Conservation (phyloP, 164 flowering plant genomes). For the Litsea cubeba region DNA sequence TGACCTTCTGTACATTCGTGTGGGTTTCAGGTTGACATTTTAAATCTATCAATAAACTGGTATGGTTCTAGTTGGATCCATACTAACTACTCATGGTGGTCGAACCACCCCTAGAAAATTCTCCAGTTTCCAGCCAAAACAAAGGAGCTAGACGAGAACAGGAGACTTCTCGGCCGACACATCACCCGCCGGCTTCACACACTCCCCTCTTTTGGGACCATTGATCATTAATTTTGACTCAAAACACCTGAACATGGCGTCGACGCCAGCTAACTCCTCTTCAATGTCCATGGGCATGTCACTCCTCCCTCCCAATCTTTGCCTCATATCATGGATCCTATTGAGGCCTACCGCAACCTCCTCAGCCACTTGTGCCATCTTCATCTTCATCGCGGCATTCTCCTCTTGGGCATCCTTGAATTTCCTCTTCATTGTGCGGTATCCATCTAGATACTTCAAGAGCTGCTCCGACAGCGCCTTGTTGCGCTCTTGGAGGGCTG, state of each 20-base stretch:
- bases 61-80: too few relatives aligned
- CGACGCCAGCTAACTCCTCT: slow-evolving; percentile 38
- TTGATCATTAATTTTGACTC: slow-evolving; percentile 12
- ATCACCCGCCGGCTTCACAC: slow-evolving; percentile 21
- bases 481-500: slow-evolving; percentile 51
- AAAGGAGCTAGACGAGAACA: slow-evolving; percentile 23
- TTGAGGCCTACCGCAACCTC: slow-evolving; percentile 28
- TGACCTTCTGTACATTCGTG: neutral
- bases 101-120: neutral
- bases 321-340: slow-evolving; percentile 25
- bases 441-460: slow-evolving; percentile 58
- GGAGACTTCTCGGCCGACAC: slow-evolving; percentile 16
- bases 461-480: slow-evolving; percentile 69
- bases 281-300: slow-evolving; percentile 18
- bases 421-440: slow-evolving; percentile 55
- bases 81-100: too few relatives aligned
- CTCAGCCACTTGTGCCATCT: slow-evolving; percentile 32
- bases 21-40: too few relatives aligned
- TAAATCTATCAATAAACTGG: too few relatives aligned
- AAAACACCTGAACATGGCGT: slow-evolving; percentile 32
- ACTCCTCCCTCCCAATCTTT: slow-evolving; percentile 12
- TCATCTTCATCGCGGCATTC: slow-evolving; percentile 18
- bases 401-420: slow-evolving; percentile 48
- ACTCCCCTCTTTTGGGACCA: slow-evolving; percentile 11
- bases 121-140: neutral